Conservation (phyloP, 2,329 filamentous ascomycete species). For the Aspergillus tubingensis region DNA sequence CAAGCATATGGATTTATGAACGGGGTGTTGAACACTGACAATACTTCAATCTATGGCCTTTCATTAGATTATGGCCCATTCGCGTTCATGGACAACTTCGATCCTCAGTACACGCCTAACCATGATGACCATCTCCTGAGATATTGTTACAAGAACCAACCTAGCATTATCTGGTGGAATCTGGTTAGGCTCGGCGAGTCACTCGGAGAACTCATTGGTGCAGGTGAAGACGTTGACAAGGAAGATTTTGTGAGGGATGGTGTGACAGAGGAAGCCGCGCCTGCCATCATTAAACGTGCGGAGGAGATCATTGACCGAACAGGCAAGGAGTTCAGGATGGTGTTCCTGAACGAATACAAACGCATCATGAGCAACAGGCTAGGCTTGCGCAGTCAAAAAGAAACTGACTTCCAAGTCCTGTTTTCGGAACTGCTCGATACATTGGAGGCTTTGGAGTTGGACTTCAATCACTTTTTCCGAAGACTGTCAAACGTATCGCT, state of each 20-base stretch:
- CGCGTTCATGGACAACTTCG: slow-evolving; percentile 96
- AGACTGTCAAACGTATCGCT: slow-evolving; percentile 67
- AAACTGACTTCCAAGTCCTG: slow-evolving; percentile 75
- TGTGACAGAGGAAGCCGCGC: slow-evolving; percentile 67
- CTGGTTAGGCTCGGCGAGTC: slow-evolving; percentile 87
- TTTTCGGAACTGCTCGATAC: slow-evolving; percentile 82
- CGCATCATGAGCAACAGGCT: slow-evolving; percentile 77
- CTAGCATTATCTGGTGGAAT: slow-evolving; percentile 98
- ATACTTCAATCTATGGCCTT: slow-evolving; percentile 86
- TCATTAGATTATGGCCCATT: slow-evolving; percentile 96
- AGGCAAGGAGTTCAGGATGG: slow-evolving; percentile 83
- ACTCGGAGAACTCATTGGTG: slow-evolving; percentile 82
- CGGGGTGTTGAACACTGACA: slow-evolving; percentile 95
- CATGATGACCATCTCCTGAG: slow-evolving; percentile 87
- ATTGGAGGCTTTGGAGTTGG: slow-evolving; percentile 77
- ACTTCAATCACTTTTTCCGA: slow-evolving; percentile 94
- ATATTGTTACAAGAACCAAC: slow-evolving; percentile 92
- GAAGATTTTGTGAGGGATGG: slow-evolving; percentile 71
- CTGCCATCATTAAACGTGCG: slow-evolving; percentile 73
- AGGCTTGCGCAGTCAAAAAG: slow-evolving; percentile 69
- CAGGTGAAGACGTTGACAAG: slow-evolving; percentile 71
- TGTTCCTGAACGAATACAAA: slow-evolving; percentile 89
- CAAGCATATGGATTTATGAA: slow-evolving; percentile 99
- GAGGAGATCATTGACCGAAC: slow-evolving; percentile 78
- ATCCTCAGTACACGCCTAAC: slow-evolving; percentile 92